Evolutionary conservation across 2,329 filamentous ascomycete species (phyloP).

Genomic region (Clarireedia monteithiana): DNA sequence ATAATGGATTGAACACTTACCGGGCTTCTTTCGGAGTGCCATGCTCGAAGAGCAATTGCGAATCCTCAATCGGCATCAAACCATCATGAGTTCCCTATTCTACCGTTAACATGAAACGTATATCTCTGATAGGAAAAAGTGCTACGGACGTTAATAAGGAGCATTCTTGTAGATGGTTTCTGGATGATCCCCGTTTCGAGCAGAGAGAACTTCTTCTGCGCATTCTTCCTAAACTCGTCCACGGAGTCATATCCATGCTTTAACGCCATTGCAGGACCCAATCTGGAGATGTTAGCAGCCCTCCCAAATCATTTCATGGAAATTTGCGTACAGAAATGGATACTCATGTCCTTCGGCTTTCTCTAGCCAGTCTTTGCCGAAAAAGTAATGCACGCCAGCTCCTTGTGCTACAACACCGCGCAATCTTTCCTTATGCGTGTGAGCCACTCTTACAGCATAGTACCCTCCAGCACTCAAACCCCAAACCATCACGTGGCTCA

Average conservation of each 20-base stretch:
- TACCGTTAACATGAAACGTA: neutral
- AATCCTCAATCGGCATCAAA: conserved; percentile 62
- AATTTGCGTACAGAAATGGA: conserved; percentile 45
- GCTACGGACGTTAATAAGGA: conserved; percentile 50
- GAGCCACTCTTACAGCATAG: conserved; percentile 59
- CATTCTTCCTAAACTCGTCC: conserved; percentile 46
- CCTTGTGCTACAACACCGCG: conserved; percentile 54
- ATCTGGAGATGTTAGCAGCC: conserved; percentile 26
- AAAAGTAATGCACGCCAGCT: conserved; percentile 55
- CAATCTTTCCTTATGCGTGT: conserved; percentile 52
- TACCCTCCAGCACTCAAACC: conserved; percentile 60
- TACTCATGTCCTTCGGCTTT: conserved; percentile 60
- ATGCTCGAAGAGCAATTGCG: conserved; percentile 55
- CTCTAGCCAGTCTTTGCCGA: conserved; percentile 50
- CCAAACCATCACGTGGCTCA: conserved; percentile 51
- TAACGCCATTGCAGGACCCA: conserved; percentile 47
- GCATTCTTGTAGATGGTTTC: conserved; percentile 45
- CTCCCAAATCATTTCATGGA: neutral
- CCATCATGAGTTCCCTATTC: conserved; percentile 52
- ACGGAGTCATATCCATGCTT: conserved; percentile 55
- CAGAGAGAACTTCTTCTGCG: conserved; percentile 54
- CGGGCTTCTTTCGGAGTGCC: conserved; percentile 58
- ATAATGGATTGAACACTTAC: conserved; percentile 24
- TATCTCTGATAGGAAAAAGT: neutral
- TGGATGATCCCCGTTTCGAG: conserved; percentile 51